Evolutionary conservation across 2,329 filamentous ascomycete species (phyloP), one percentile per base, ranked within the genome.

Genomic region (Aspergillus tubingensis): DNA sequence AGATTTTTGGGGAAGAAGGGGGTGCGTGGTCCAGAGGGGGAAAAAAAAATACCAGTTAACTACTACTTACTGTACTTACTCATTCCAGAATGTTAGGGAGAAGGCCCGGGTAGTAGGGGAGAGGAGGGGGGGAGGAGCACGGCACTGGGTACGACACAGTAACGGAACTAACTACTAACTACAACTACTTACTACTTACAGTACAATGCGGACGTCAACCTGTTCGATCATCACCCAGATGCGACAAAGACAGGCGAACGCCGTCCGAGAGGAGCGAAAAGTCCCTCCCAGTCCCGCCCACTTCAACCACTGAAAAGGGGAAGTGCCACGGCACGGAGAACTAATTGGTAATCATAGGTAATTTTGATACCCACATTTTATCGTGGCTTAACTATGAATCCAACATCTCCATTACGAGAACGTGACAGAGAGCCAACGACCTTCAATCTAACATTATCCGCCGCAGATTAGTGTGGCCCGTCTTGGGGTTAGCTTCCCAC

Each of bases 141-240:
- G 30, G 30, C 30, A 32, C 11, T 32, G 27, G 27, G 8, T 1
- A 30, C 8, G 0, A 32, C 11, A 1, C 10, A 32, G 32, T 36
- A 36, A 11, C 27, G 8, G 8, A 5, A 11, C 32, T 36, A 13
- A 36, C 32, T 36, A 36, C 32, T 30, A 10, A 10, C 27, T 27
- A 27, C 25, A 27, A 30, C 27, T 36, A 36, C 32, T 36, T 36
- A 36, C 32, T 36, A 36, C 32, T 36, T 36, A 11, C 32, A 36
- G 32, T 36, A 23, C n/a, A 15, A 19, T 32, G 44, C 44, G 48
- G 48, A 57, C 41, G 54, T 41, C 54, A 57, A 51, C 44, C 25
- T 50, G 23, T 27, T 30, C n/a, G 47, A 50, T 50, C 47, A 50
- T 50, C 47, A n/a, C 27, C 47, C 47, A 10, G 47, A 50, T 1